These are phyloP conservation scores for Podochytrium sp. DNA, from an alignment of 192 early-diverging fungal genomes.

Conservation along the genomic window DNA sequence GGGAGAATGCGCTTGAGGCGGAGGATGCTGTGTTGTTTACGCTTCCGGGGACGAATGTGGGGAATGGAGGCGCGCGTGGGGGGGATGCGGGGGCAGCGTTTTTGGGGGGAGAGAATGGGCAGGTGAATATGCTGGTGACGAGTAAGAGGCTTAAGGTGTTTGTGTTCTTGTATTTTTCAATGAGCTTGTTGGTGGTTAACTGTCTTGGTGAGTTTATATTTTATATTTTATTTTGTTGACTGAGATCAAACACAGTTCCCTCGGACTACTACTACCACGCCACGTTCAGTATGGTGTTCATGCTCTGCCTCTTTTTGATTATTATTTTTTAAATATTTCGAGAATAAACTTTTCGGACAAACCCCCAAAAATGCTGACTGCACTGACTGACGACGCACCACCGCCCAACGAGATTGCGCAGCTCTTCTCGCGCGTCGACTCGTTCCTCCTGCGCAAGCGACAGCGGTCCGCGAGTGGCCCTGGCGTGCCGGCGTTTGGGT, in stretches of 20 bases:
- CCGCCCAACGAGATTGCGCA: neutral
- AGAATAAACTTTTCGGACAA: too few relatives aligned
- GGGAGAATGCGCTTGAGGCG: constrained; percentile 65
- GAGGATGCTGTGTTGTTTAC: constrained; percentile 70
- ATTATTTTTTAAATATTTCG: neutral
- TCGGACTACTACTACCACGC: neutral
- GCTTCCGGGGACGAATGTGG: constrained; percentile 36
- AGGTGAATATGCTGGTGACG: neutral
- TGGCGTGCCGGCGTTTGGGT: neutral
- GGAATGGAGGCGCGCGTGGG: neutral
- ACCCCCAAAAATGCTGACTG: too few relatives aligned
- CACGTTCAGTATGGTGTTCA: neutral
- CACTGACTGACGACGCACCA: too few relatives aligned
- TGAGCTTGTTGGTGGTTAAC: neutral
- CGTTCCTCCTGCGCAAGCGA: neutral
- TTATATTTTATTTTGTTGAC: neutral
- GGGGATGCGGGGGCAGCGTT: neutral
- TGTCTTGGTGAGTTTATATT: neutral
- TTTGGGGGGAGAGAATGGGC: neutral
- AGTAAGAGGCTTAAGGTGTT: neutral
- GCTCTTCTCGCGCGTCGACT: neutral
- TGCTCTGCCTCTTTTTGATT: neutral
- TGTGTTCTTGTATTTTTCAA: neutral
- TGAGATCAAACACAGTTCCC: neutral
- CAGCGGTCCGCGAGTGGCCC: neutral